phyloP scores from a whole-genome alignment of 805 yeast genomes.

The Wickerhamomyces strasburgensis region DNA sequence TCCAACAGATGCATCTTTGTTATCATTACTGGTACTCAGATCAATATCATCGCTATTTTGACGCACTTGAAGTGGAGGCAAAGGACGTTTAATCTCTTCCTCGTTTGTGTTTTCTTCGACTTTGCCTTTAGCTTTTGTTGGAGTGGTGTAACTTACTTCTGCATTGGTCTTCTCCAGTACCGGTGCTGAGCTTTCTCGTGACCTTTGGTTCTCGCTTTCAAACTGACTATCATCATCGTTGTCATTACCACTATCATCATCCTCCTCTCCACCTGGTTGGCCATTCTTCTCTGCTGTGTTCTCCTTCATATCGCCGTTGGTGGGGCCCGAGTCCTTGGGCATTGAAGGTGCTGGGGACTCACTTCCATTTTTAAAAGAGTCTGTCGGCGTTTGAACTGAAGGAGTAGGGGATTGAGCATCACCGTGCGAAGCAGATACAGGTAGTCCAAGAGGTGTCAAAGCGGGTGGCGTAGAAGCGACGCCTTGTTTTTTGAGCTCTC shows the following conservation, averaged over 20 bases:
- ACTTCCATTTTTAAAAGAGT: not conserved
- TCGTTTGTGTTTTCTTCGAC: not conserved
- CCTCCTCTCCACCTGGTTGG: not conserved
- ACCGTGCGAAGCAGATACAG: not conserved
- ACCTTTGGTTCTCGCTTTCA: not conserved
- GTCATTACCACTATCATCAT: not conserved
- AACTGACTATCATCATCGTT: not conserved
- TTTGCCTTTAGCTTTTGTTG: not conserved
- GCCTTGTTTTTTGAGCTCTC: constrained; percentile 13
- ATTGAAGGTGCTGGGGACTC: not conserved
- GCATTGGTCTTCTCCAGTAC: too few relatives aligned
- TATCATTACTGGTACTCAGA: not conserved
- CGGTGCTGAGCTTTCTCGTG: not conserved
- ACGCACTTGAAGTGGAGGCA: constrained; percentile 1
- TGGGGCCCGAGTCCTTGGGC: too few relatives aligned
- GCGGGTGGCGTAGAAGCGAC: not conserved
- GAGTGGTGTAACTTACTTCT: too few relatives aligned
- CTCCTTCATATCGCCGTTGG: too few relatives aligned
- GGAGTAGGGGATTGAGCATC: not conserved
- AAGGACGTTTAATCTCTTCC: not conserved
- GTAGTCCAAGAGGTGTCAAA: not conserved
- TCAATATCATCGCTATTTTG: not conserved
- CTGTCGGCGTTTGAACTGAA: not conserved
- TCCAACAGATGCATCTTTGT: not conserved
- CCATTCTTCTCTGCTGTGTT: too few relatives aligned